Evolutionary conservation across 2,329 filamentous ascomycete genomes (phyloP).

Genomic region (Trichoderma koningii): DNA sequence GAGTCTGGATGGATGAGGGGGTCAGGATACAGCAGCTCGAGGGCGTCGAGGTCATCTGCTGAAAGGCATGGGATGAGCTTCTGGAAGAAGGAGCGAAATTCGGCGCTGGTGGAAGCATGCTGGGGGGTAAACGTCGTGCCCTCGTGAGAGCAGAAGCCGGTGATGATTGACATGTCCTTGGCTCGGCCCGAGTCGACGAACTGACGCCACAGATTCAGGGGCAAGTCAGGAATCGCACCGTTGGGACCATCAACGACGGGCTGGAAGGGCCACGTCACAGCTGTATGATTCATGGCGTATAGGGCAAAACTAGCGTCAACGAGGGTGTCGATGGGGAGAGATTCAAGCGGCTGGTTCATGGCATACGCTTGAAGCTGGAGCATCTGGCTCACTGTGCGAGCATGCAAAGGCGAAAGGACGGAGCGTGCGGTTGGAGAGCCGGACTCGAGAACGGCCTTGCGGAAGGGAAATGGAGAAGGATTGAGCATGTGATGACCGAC

Average conservation of each 20-base stretch:
- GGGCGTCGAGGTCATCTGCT: slow-evolving; percentile 51
- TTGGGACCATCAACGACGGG: slow-evolving; percentile 62
- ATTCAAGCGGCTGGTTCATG: slow-evolving; percentile 39
- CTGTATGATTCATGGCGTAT: slow-evolving; percentile 47
- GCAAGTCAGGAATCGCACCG: slow-evolving; percentile 58
- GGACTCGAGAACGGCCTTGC: slow-evolving; percentile 59
- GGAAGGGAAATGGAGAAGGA: slow-evolving; percentile 49
- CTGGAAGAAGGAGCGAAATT: slow-evolving; percentile 63
- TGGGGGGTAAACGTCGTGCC: slow-evolving; percentile 64
- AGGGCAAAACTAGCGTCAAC: slow-evolving; percentile 49
- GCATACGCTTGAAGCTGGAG: slow-evolving; percentile 29
- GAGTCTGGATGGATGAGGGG: slow-evolving; percentile 47
- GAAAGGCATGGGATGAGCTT: slow-evolving; percentile 61
- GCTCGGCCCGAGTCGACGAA: slow-evolving; percentile 52
- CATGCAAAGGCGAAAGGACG: slow-evolving; percentile 55
- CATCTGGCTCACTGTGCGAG: slow-evolving; percentile 59
- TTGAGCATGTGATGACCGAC: slow-evolving; percentile 68
- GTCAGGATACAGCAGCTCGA: slow-evolving; percentile 65
- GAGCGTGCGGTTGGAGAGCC: slow-evolving; percentile 58
- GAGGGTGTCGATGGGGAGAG: slow-evolving; percentile 53
- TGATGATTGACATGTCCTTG: slow-evolving; percentile 52
- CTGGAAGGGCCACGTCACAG: slow-evolving; percentile 65
- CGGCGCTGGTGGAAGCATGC: slow-evolving; percentile 46
- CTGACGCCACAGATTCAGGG: slow-evolving; percentile 60
- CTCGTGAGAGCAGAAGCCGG: slow-evolving; percentile 71